phyloP scores from a whole-genome alignment of 2,329 filamentous ascomycete genomes.

The Dryadomyces sulphureus region DNA sequence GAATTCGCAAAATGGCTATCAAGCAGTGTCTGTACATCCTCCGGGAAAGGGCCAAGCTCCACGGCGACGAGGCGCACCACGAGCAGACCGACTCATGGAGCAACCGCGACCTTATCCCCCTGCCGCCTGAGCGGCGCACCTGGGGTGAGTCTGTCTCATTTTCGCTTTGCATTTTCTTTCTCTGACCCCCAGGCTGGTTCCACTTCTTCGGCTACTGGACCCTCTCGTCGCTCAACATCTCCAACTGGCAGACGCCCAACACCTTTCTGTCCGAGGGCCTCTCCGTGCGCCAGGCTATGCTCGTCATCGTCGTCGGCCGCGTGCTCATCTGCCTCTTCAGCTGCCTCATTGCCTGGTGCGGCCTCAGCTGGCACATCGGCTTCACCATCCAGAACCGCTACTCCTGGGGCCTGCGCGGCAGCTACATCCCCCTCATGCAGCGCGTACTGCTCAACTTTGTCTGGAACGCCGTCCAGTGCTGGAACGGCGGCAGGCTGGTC shows the following conservation, averaged over 20 bases:
- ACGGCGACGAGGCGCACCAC: constrained; percentile 4
- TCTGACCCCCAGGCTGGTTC: constrained; percentile 5
- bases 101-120: constrained; percentile 11
- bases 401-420: constrained; percentile 32
- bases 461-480: constrained; percentile 31
- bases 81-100: constrained; percentile 8
- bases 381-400: constrained; percentile 34
- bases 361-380: constrained; percentile 33
- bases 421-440: constrained; percentile 31
- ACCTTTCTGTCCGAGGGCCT: constrained; percentile 17
- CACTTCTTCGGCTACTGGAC: constrained; percentile 8
- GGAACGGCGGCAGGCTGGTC: constrained; percentile 21
- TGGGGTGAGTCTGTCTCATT: constrained; percentile 8
- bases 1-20: neutral
- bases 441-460: constrained; percentile 34
- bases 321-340: constrained; percentile 27
- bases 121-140: constrained; percentile 9
- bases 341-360: constrained; percentile 29
- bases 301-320: constrained; percentile 26
- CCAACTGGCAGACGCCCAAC: constrained; percentile 8
- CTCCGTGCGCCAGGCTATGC: constrained; percentile 31
- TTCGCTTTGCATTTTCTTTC: neutral
- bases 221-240: constrained; percentile 8
- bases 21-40: neutral
- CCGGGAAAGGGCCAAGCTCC: neutral